phyloP scores from a whole-genome alignment of 495 filamentous ascomycete genomes.

The Glonium stellatum region DNA sequence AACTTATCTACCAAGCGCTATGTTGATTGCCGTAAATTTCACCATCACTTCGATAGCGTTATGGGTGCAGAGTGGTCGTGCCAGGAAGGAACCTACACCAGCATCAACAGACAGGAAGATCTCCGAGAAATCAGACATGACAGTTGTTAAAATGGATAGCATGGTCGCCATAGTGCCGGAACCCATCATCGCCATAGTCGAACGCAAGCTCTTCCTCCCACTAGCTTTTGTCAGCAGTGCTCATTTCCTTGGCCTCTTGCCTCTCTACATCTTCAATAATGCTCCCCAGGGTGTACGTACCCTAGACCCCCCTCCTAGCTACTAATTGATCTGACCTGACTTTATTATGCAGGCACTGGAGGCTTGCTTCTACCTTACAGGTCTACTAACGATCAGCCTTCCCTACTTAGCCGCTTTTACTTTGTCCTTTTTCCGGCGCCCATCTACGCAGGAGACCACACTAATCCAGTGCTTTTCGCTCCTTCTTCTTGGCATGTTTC shows the following conservation, averaged over 20 bases:
- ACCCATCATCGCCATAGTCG: conserved; percentile 35
- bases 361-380: conserved; percentile 50
- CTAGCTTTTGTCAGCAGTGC: conserved; percentile 60
- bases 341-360: conserved; percentile 47
- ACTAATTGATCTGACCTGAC: neutral
- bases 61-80: conserved; percentile 77
- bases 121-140: conserved; percentile 24
- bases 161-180: conserved; percentile 36
- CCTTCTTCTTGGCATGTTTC: conserved; percentile 80
- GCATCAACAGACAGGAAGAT: conserved; percentile 10
- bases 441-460: conserved; percentile 58
- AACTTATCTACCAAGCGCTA: conserved; percentile 92
- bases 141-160: conserved; percentile 29
- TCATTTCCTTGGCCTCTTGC: conserved; percentile 74
- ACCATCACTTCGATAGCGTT: conserved; percentile 89
- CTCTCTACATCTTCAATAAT: conserved; percentile 83
- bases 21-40: conserved; percentile 90
- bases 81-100: conserved; percentile 10
- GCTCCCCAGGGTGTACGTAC: conserved; percentile 54
- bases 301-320: conserved; percentile 3
- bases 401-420: conserved; percentile 51
- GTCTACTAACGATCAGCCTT: conserved; percentile 51
- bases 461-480: conserved; percentile 89
- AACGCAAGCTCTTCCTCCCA: conserved; percentile 74
- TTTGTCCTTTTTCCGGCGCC: conserved; percentile 43